These are phyloP conservation scores for Vairimorpha apis DNA, from an alignment of 371 early-diverging fungal species.

Conservation along the genomic window DNA sequence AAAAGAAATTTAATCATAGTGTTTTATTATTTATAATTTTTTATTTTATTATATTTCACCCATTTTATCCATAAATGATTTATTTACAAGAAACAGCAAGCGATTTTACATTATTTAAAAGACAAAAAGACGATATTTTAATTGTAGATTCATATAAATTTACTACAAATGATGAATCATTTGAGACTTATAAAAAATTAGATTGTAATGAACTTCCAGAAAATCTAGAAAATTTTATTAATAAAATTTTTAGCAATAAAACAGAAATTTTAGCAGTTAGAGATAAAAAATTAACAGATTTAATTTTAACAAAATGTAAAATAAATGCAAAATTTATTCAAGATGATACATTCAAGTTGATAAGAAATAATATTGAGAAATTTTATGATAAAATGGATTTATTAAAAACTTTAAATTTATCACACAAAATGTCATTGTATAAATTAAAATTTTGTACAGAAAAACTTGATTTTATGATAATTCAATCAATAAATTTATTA, in stretches of 20 bases:
- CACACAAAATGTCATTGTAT: constrained; percentile 72
- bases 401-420: constrained; percentile 62
- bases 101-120: constrained; percentile 77
- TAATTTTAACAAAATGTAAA: not conserved
- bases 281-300: constrained; percentile 11
- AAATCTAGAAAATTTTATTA: constrained; percentile 81
- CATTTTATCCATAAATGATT: too few species aligned
- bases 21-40: too few species aligned
- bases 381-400: not conserved
- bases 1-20: too few species aligned
- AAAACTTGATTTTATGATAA: constrained; percentile 85
- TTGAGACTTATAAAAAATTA: constrained; percentile 81
- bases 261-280: constrained; percentile 67
- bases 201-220: constrained; percentile 82
- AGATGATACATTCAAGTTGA: constrained; percentile 4
- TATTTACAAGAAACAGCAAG: constrained; percentile 74
- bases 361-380: constrained; percentile 52
- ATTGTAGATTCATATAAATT: constrained; percentile 85
- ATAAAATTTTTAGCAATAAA: constrained; percentile 71
- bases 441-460: constrained; percentile 81
- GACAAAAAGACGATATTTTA: constrained; percentile 69
- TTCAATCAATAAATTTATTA: constrained; percentile 79
- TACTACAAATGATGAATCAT: constrained; percentile 84
- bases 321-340: not conserved
- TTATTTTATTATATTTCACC: too few species aligned